Evolutionary conservation across 345 rosid species (phyloP), one percentile per base, ranked within the genome.

Genomic region (Eucalyptus tenuipes): DNA sequence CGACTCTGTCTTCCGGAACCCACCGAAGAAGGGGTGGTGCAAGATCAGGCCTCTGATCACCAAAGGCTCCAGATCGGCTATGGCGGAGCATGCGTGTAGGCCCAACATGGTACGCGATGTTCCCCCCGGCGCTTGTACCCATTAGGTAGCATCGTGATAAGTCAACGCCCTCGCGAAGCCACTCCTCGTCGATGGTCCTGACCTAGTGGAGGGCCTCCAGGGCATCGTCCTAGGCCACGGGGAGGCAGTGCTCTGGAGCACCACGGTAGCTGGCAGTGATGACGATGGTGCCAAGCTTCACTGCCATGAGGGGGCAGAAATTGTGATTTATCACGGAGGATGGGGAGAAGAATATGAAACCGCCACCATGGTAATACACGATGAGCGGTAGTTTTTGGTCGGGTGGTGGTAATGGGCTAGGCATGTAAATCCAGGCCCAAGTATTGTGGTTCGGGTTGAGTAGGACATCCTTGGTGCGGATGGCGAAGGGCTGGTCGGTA

Each of bases 21-120:
- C 92, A 9, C 94, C 90, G 37, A 93, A 92, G 91, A 93, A 79
- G 3, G 94, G 93, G 86, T 90, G 93, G 90, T 88, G 90, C 64
- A 92, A 71, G 8, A 92, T 52, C 68, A 92, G 68, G 3, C 93
- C 95, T 10, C 37, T 50, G 7, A 93, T 88, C 42, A 88, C 90
- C 49, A 90, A 49, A 3, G 93, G 93, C 10, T 44, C 85, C 48
- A 91, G 29, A 59, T 89, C 89, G 45, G 49, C 8, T 25, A 55
- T 89, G n/a, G 61, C 25, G 11, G 31, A 12, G 50, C 50, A 53
- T 13, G 55, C 29, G 18, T 61, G 84, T 15, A 85, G 13, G 20
- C 48, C 82, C 22, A 50, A 27, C 64, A 13, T 86, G 88, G 87
- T 86, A 89, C 4, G 89, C 87, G 27, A 90, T 52, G 88, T 89